Percentiles rank a stretch among this genome's conserved stretches.
Conservation (phyloP, 768 basidiomycete genomes). For the Thelephora aurantiotincta region DNA sequence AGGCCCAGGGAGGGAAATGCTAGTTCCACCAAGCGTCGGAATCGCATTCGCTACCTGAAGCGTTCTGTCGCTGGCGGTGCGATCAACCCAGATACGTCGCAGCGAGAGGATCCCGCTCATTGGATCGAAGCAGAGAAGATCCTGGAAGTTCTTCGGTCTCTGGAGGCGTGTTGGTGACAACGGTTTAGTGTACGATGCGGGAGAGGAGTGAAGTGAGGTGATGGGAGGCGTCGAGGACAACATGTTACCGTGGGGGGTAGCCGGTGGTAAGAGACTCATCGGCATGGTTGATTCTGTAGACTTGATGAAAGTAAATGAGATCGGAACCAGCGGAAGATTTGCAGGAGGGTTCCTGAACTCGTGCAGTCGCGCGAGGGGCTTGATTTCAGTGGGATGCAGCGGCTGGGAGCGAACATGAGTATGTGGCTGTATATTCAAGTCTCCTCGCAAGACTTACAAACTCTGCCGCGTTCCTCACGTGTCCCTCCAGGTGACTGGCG, state of each 20-base stretch:
- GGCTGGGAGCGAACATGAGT: conserved; percentile 20
- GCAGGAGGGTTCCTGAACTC: conserved; percentile 13
- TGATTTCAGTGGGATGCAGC: conserved; percentile 36
- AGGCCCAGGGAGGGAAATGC: conserved; percentile 46
- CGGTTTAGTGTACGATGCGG: conserved; percentile 9
- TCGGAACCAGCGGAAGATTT: conserved; percentile 21
- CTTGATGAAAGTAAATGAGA: conserved; percentile 43
- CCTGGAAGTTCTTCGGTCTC: conserved; percentile 38
- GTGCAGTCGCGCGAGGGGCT: conserved; percentile 40
- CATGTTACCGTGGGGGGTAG: conserved; percentile 12
- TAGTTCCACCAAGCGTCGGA: conserved; percentile 28
- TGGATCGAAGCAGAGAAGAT: conserved; percentile 56
- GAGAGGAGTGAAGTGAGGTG: conserved; percentile 16
- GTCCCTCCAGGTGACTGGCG: conserved; percentile 42
- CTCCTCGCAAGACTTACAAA: conserved; percentile 23
- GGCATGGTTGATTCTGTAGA: conserved; percentile 22
- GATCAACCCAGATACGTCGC: conserved; percentile 36
- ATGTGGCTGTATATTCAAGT: background rate
- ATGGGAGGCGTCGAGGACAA: conserved; percentile 12
- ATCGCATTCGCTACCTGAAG: conserved; percentile 13
- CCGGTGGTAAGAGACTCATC: conserved; percentile 23
- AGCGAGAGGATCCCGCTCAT: conserved; percentile 39
- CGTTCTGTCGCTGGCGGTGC: conserved; percentile 12
- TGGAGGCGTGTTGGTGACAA: conserved; percentile 16
- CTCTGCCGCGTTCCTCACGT: conserved; percentile 37